Evolutionary conservation across 2,329 filamentous ascomycete genomes (phyloP), one percentile per base, ranked within the genome.

Genomic region (Zasmidium citrigriseum): DNA sequence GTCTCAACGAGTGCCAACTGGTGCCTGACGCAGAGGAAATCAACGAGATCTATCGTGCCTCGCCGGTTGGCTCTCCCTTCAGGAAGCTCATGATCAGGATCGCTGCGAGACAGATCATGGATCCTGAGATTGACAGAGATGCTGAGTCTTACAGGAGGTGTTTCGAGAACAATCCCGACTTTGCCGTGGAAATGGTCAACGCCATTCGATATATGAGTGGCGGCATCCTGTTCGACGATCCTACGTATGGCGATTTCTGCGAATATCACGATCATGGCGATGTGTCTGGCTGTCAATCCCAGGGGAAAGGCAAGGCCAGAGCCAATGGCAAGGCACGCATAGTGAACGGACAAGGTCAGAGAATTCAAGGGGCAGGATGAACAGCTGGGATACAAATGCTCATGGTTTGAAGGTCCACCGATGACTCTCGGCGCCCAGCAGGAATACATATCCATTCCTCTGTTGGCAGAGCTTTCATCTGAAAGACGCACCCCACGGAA

Each of bases 61-160:
- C 77, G 27, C 75, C 77, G 2, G 52, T 63, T 2, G 72, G 68
- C 3, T 82, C 78, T 54, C 79, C 80, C 1, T 83, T 83, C 66
- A 73, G 80, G 34, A 73, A 68, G 25, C 72, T 83, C 20, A 80
- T 83, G 76, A 78, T 78, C 54, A 74, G 76, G 60, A 83, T 84
- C 49, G 81, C 81, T n/a, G 82, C 82, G 3, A 73, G 82, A 23
- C 82, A 84, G 70, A 82, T 83, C 60, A 83, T 84, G 81, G 81
- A 83, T 62, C 81, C 81, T 0, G 79, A 77, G 25, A 77, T 72
- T 54, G 75, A 81, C 45, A 76, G 77, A 57, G 76, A 82, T 65
- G 77, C 80, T 2, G 75, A 78, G 23, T 76, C 74, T 3, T 84
- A 84, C 63, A 76, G 77, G 38, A 71, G 73, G 44, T 83, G 80